A percentile compares a stretch with the other conserved stretches of the same genome.
These are phyloP conservation scores for Erigeron canadensis DNA, from an alignment of 129 eudicot genomes.

Conservation along the genomic window DNA sequence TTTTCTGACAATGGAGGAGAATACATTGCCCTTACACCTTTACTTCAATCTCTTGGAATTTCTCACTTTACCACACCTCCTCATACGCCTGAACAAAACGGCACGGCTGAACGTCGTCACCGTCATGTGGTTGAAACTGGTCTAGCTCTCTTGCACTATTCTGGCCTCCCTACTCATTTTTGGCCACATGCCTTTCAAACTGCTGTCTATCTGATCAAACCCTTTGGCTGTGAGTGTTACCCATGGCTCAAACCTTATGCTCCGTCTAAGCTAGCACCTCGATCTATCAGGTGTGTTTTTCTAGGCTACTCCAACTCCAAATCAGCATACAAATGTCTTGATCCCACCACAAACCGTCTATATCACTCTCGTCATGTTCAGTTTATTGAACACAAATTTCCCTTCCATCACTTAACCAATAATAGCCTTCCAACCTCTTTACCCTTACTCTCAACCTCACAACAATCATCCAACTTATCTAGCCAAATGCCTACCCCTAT, in stretches of 20 bases:
- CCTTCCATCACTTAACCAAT: neutral
- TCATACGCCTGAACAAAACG: conserved; percentile 7
- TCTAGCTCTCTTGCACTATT: neutral
- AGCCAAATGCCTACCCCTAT: too few species aligned
- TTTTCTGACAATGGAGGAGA: conserved; percentile 18
- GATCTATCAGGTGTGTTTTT: neutral
- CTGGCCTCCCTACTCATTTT: neutral
- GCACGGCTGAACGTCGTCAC: neutral
- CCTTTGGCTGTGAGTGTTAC: neutral
- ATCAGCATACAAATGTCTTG: conserved; percentile 12
- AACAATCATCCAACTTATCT: neutral
- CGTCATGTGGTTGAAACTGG: neutral
- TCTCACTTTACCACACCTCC: conserved; percentile 10
- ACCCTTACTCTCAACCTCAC: neutral
- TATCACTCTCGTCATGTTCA: neutral
- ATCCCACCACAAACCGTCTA: neutral
- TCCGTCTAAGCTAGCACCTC: neutral
- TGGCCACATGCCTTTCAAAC: conserved; percentile 24
- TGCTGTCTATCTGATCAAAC: neutral
- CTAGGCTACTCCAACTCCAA: neutral
- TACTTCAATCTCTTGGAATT: neutral
- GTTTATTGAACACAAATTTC: neutral
- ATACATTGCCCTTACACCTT: neutral
- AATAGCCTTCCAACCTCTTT: too few species aligned
- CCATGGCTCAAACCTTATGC: conserved; percentile 10